Evolutionary conservation across 108 stramenopile species (phyloP).

Genomic region (Conticribra guillardii): DNA sequence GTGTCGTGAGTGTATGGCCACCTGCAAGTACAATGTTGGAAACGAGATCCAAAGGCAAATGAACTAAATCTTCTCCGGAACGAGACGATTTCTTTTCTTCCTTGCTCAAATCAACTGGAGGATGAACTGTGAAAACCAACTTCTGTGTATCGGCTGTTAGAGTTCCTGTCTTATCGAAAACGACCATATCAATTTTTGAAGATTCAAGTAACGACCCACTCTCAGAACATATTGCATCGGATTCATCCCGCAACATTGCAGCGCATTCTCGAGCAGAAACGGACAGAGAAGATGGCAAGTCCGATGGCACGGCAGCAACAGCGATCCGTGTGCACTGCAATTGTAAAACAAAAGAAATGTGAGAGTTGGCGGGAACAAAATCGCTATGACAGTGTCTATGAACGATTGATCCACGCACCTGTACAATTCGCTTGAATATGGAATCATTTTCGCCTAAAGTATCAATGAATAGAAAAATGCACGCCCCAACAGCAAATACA

Average conservation of each 20-base stretch:
- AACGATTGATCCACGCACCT: neutral
- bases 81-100: too few relatives aligned
- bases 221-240: slow-evolving; percentile 69
- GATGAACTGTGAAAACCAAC: slow-evolving; percentile 38
- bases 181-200: slow-evolving; percentile 54
- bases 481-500: slow-evolving; percentile 52
- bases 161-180: slow-evolving; percentile 95
- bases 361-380: neutral
- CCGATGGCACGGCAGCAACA: slow-evolving; percentile 66
- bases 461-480: slow-evolving; percentile 43
- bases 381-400: neutral
- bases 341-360: neutral
- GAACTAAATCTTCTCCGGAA: neutral
- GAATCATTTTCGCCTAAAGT: slow-evolving; percentile 17
- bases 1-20: slow-evolving; percentile 59
- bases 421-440: slow-evolving; percentile 54
- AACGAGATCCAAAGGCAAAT: slow-evolving; percentile 6
- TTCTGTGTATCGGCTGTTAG: slow-evolving; percentile 73
- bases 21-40: slow-evolving; percentile 68
- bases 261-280: slow-evolving; percentile 52
- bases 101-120: too few relatives aligned
- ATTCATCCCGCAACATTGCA: slow-evolving; percentile 42
- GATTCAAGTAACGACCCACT: slow-evolving; percentile 63
- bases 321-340: slow-evolving; percentile 62
- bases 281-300: slow-evolving; percentile 56